phyloP scores from a whole-genome alignment of 257 asterid genomes.

The Nicotiana undulata region DNA sequence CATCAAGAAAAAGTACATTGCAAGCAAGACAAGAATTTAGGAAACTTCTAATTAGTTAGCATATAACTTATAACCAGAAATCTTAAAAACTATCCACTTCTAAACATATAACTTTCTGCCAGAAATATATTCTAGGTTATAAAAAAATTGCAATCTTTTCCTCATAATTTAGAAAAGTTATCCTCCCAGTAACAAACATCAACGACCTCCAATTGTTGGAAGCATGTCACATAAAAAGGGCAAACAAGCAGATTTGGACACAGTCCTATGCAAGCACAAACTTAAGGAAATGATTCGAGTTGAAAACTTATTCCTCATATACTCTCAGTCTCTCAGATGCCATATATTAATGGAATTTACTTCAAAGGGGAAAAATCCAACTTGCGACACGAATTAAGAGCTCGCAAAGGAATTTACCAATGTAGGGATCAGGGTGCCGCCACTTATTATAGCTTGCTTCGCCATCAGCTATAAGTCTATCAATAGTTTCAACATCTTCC shows the following conservation, averaged over 20 bases:
- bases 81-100: not conserved
- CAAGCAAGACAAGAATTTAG: not conserved
- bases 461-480: slow-evolving; percentile 61
- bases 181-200: not conserved
- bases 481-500: slow-evolving; percentile 79
- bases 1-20: not conserved
- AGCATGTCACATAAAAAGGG: not conserved
- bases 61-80: not conserved
- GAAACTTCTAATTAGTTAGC: not conserved
- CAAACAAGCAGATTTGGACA: not conserved
- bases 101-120: not conserved
- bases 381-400: not conserved
- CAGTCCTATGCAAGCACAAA: not conserved
- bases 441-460: slow-evolving; percentile 62
- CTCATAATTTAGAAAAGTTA: not conserved
- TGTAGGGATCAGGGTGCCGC: slow-evolving; percentile 92
- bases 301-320: not conserved
- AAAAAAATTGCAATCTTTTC: not conserved
- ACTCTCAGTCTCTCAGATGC: not conserved
- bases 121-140: no score
- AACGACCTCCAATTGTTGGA: not conserved
- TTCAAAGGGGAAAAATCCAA: not conserved
- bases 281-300: not conserved
- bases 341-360: not conserved
- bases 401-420: slow-evolving; percentile 41